Percentiles rank a stretch among this genome's conserved stretches.
phyloP scores from a whole-genome alignment of 495 filamentous ascomycete species.

The Trichoderma parareesei region DNA sequence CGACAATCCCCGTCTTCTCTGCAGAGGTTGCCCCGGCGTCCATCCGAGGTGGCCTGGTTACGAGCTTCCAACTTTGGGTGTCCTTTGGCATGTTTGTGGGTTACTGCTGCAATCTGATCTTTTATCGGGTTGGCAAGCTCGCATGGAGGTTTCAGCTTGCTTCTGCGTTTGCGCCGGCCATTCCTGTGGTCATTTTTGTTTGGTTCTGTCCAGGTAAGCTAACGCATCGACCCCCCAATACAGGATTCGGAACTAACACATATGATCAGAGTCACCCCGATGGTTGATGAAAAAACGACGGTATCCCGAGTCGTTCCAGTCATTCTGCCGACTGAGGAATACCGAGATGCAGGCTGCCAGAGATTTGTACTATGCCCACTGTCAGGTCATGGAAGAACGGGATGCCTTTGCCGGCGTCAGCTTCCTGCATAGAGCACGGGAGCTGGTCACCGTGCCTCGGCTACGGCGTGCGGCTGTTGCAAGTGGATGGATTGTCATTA shows the following conservation, averaged over 20 bases:
- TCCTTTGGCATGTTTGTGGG: constrained; percentile 14
- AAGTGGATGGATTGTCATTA: constrained; percentile 43
- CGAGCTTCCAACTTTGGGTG: constrained; percentile 34
- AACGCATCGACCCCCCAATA: too few species aligned
- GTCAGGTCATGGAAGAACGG: constrained; percentile 38
- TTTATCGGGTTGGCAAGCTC: constrained; percentile 18
- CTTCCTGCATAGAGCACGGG: constrained; percentile 36
- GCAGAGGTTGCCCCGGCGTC: constrained; percentile 49
- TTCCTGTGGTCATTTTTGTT: constrained; percentile 15
- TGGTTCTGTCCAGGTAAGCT: constrained; percentile 17
- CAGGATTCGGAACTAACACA: constrained; percentile 22
- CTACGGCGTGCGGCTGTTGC: constrained; percentile 47
- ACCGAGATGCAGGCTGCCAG: constrained; percentile 50
- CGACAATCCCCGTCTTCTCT: constrained; percentile 50
- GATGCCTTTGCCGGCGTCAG: constrained; percentile 30
- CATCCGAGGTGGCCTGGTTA: constrained; percentile 50
- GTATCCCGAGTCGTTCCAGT: constrained; percentile 44
- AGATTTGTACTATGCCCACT: constrained; percentile 52
- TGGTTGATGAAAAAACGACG: constrained; percentile 53
- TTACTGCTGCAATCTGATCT: constrained; percentile 38
- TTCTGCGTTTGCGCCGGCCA: constrained; percentile 16
- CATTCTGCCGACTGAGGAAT: constrained; percentile 51
- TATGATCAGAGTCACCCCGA: constrained; percentile 49
- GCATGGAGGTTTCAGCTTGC: constrained; percentile 19
- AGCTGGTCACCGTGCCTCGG: constrained; percentile 47